These are phyloP conservation scores for Mycena citricolor DNA, from an alignment of 1,284 basidiomycete genomes.

Conservation along the genomic window DNA sequence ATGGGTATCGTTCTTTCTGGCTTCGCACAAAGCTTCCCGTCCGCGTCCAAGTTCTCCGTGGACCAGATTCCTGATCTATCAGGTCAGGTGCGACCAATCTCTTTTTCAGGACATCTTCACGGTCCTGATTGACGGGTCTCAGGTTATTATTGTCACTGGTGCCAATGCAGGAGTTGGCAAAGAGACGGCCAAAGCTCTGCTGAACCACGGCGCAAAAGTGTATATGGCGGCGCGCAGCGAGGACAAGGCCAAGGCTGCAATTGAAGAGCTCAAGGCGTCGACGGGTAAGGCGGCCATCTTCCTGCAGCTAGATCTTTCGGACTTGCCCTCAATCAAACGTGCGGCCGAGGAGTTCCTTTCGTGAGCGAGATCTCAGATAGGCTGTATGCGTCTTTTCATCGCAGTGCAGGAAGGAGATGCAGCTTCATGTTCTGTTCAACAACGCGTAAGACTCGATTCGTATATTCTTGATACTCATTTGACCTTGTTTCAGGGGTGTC, in stretches of 20 bases:
- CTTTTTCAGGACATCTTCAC: too few species aligned
- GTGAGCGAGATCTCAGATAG: slow-evolving; percentile 18
- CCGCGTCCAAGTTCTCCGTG: slow-evolving; percentile 31
- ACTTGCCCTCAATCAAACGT: slow-evolving; percentile 46
- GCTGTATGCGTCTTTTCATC: not conserved
- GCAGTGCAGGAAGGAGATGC: slow-evolving; percentile 26
- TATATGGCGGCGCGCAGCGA: slow-evolving; percentile 54
- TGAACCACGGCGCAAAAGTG: slow-evolving; percentile 54
- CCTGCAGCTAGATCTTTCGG: slow-evolving; percentile 54
- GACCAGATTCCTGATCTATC: slow-evolving; percentile 39
- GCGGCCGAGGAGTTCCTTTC: slow-evolving; percentile 47
- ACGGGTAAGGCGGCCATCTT: slow-evolving; percentile 46
- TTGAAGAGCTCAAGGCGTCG: slow-evolving; percentile 44
- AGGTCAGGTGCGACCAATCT: slow-evolving; percentile 28
- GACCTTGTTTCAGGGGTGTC: slow-evolving; percentile 39
- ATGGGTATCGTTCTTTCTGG: slow-evolving; percentile 11
- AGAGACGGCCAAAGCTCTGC: slow-evolving; percentile 41
- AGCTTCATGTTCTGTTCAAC: slow-evolving; percentile 5
- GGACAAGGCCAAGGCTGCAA: slow-evolving; percentile 45
- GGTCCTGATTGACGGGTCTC: not conserved
- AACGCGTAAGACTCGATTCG: slow-evolving; percentile 18
- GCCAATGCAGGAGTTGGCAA: slow-evolving; percentile 39
- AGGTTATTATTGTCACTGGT: slow-evolving; percentile 44
- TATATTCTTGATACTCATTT: slow-evolving; percentile 1
- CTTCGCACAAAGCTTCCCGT: slow-evolving; percentile 29